Conservation (phyloP, 345 rosid species). For the Salix purpurea region DNA sequence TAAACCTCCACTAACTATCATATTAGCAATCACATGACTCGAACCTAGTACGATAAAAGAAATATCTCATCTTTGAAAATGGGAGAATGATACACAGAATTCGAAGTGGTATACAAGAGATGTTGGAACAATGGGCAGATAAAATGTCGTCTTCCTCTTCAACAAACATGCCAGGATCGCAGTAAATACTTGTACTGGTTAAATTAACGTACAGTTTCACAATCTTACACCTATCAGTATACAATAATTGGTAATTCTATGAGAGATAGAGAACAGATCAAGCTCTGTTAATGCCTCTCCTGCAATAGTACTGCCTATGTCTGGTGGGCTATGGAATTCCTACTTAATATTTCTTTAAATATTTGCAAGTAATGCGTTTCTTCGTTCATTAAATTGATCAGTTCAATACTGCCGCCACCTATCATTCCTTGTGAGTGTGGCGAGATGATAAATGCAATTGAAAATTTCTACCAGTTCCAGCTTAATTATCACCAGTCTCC, state of each 20-base stretch:
- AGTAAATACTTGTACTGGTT: slow-evolving; percentile 76
- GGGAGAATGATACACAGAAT: slow-evolving; percentile 37
- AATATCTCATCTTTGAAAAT: neutral
- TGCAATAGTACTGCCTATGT: neutral
- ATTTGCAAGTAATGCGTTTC: neutral
- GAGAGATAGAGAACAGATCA: neutral
- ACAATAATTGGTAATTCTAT: slow-evolving; percentile 57
- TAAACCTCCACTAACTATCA: accelerated
- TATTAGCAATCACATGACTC: no score
- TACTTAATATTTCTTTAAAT: neutral
- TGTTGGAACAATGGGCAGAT: slow-evolving; percentile 90
- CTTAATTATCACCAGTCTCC: neutral
- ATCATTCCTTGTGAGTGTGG: neutral
- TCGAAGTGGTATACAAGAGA: slow-evolving; percentile 78
- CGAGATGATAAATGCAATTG: neutral
- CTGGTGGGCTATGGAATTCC: neutral
- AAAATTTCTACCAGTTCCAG: neutral
- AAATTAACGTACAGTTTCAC: slow-evolving; percentile 45
- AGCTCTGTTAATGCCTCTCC: neutral
- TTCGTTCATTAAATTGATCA: neutral
- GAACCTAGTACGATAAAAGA: no score
- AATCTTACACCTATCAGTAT: slow-evolving; percentile 61
- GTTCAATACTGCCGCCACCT: neutral
- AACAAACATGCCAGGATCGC: slow-evolving; percentile 56
- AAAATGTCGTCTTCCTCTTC: slow-evolving; percentile 74